These are phyloP conservation scores for Entelexis sorbosivorans DNA, from an alignment of 1,139 yeast species.

Conservation along the genomic window DNA sequence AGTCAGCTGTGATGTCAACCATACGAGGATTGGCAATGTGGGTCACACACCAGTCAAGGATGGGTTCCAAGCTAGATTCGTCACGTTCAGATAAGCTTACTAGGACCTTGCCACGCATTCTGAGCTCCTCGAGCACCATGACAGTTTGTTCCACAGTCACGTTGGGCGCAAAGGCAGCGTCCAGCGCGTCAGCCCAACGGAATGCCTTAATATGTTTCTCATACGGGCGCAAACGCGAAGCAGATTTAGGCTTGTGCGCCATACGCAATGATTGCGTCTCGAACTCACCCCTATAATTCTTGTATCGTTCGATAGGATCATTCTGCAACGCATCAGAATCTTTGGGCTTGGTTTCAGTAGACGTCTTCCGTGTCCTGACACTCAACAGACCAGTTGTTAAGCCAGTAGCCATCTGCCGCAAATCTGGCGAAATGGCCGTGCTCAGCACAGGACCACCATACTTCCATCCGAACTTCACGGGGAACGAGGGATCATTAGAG, in stretches of 20 bases:
- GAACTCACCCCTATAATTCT: constrained; percentile 80
- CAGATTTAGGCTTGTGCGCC: constrained; percentile 40
- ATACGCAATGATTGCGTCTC: constrained; percentile 61
- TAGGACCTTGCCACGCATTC: constrained; percentile 76
- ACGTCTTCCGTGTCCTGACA: constrained; percentile 66
- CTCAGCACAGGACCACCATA: constrained; percentile 86
- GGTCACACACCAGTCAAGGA: constrained; percentile 70
- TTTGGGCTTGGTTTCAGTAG: constrained; percentile 35
- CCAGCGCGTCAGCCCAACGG: constrained; percentile 87
- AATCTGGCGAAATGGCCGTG: constrained; percentile 82
- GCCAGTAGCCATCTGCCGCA: constrained; percentile 90
- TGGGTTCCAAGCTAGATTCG: constrained; percentile 73
- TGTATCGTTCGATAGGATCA: constrained; percentile 27
- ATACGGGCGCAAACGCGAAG: constrained; percentile 53
- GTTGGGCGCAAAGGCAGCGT: constrained; percentile 70
- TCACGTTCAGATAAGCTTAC: constrained; percentile 71
- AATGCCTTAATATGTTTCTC: constrained; percentile 79
- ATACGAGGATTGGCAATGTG: constrained; percentile 69
- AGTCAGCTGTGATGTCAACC: constrained; percentile 67
- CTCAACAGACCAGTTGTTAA: constrained; percentile 80
- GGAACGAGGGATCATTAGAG: constrained; percentile 61
- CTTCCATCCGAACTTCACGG: constrained; percentile 94
- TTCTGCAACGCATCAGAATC: not conserved
- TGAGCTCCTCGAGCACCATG: constrained; percentile 72
- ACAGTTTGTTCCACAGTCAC: constrained; percentile 67